Conservation (phyloP, 1,284 basidiomycete species). For the Malassezia slooffiae region DNA sequence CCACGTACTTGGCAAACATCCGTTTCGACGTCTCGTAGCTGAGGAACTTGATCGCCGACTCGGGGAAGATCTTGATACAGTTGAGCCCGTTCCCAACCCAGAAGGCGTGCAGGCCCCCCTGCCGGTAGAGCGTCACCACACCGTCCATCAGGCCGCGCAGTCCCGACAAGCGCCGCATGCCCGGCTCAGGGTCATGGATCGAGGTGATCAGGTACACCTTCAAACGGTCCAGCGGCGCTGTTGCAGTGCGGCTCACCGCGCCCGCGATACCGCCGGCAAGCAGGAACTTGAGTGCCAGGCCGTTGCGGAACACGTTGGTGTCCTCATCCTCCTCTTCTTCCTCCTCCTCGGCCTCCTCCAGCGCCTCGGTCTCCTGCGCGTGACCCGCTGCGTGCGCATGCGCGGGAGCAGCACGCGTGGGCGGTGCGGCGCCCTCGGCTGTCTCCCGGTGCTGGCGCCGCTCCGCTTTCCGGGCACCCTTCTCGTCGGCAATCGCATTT, state of each 20-base stretch:
- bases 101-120: slow-evolving; percentile 69
- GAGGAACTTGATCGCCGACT: slow-evolving; percentile 97
- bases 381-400: neutral
- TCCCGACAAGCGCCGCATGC: too few relatives aligned
- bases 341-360: slow-evolving; percentile 31
- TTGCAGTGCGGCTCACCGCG: slow-evolving; percentile 89
- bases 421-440: slow-evolving; percentile 17
- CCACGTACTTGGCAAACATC: slow-evolving; percentile 81
- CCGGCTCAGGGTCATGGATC: too few relatives aligned
- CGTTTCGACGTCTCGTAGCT: slow-evolving; percentile 92
- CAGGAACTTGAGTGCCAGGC: slow-evolving; percentile 74
- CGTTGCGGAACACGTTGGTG: slow-evolving; percentile 55
- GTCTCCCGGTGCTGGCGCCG: slow-evolving; percentile 13
- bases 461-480: neutral
- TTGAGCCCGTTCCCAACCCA: slow-evolving; percentile 65
- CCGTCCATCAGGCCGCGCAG: slow-evolving; percentile 60
- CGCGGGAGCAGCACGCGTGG: neutral
- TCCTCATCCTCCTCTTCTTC: slow-evolving; percentile 58
- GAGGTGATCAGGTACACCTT: slow-evolving; percentile 92
- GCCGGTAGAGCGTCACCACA: slow-evolving; percentile 63
- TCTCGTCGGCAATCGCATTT: slow-evolving; percentile 6
- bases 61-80: slow-evolving; percentile 86
- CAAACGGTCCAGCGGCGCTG: slow-evolving; percentile 91
- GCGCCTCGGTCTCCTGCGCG: neutral
- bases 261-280: slow-evolving; percentile 88